Evolutionary conservation across 805 yeast species (phyloP).

Genomic region (Saccharomycopsis sp.): DNA sequence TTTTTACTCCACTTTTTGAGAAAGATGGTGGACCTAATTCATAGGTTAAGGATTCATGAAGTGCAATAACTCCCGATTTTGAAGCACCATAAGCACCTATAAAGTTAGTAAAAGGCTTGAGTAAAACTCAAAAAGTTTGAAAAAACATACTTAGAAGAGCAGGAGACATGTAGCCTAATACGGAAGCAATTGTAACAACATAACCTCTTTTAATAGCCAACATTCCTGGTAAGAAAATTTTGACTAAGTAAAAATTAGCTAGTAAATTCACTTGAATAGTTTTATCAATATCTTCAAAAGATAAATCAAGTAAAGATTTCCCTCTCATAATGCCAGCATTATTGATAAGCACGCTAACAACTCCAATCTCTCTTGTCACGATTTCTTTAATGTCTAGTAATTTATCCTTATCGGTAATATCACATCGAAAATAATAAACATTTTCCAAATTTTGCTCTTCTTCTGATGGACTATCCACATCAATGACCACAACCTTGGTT

Average conservation of each 20-base stretch:
- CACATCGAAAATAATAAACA: conserved; percentile 53
- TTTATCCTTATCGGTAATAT: conserved; percentile 45
- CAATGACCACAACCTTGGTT: conserved; percentile 45
- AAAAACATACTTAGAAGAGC: conserved; percentile 40
- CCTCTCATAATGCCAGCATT: conserved; percentile 76
- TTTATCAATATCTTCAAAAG: conserved; percentile 48
- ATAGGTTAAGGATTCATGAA: conserved; percentile 72
- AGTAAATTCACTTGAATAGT: conserved; percentile 58
- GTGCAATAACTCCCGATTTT: conserved; percentile 74
- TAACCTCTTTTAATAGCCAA: conserved; percentile 51
- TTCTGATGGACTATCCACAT: conserved; percentile 19
- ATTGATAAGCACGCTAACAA: conserved; percentile 60
- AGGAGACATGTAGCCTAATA: conserved; percentile 77
- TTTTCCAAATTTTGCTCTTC: conserved; percentile 6
- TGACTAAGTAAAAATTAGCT: conserved; percentile 60
- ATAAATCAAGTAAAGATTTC: conserved; percentile 41
- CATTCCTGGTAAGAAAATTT: conserved; percentile 69
- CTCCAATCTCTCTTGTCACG: conserved; percentile 35
- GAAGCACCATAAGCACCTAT: conserved; percentile 77
- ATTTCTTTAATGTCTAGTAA: conserved; percentile 31
- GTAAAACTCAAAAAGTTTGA: background rate
- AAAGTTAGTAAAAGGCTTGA: background rate
- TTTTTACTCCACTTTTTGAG: conserved; percentile 44
- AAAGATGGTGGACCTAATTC: conserved; percentile 47
- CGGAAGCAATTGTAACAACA: conserved; percentile 74